Conservation (phyloP, 2,329 filamentous ascomycete genomes). For the Helicocarpus griseus region DNA sequence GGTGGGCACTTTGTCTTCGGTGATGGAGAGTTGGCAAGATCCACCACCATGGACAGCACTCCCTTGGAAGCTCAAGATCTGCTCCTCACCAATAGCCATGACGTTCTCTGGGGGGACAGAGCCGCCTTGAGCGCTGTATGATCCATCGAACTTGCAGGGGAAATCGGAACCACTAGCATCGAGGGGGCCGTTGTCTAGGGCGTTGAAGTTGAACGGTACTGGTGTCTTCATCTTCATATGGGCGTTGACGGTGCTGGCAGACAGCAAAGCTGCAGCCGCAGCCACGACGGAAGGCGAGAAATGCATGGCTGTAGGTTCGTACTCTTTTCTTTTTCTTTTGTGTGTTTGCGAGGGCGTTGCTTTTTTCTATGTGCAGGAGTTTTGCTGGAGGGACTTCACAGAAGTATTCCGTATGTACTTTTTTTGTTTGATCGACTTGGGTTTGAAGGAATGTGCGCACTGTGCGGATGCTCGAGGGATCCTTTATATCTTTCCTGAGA, state of each 20-base stretch:
- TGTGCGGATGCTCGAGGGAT: neutral
- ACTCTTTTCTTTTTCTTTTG: neutral
- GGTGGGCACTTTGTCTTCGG: slow-evolving; percentile 62
- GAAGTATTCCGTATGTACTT: neutral
- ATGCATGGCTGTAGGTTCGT: slow-evolving; percentile 17
- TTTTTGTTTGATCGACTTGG: neutral
- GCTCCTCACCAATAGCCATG: slow-evolving; percentile 54
- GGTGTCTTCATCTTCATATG: slow-evolving; percentile 70
- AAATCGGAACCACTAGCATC: slow-evolving; percentile 53
- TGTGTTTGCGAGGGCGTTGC: neutral
- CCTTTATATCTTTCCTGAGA: slow-evolving; percentile 1
- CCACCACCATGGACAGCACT: slow-evolving; percentile 79
- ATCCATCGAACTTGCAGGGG: slow-evolving; percentile 61
- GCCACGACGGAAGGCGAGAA: slow-evolving; percentile 19
- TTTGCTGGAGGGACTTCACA: slow-evolving; percentile 2
- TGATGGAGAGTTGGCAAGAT: slow-evolving; percentile 81
- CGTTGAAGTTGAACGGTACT: slow-evolving; percentile 46
- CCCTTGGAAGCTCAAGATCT: slow-evolving; percentile 58
- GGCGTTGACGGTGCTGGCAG: slow-evolving; percentile 50
- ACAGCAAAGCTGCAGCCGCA: slow-evolving; percentile 41
- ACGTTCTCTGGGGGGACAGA: slow-evolving; percentile 36
- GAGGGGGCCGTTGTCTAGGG: slow-evolving; percentile 57
- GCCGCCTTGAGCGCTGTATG: slow-evolving; percentile 28
- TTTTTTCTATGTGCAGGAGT: neutral
- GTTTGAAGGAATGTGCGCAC: slow-evolving; percentile 4